Evolutionary conservation across 306 rosid genomes (phyloP).

Genomic region (Gastrolobium bilobum): DNA sequence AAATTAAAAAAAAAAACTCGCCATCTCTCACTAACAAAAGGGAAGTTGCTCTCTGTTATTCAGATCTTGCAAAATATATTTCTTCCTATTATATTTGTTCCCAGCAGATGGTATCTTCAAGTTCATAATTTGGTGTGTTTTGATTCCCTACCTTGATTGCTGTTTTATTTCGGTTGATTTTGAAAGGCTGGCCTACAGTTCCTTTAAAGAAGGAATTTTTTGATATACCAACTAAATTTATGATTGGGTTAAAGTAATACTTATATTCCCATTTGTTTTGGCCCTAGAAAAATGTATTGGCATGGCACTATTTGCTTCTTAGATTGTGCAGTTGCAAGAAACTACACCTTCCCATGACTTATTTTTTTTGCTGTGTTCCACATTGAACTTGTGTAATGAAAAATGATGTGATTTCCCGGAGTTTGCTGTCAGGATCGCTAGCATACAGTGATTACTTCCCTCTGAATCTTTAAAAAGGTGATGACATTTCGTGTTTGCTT

Average conservation of each 20-base stretch:
- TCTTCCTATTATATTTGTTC: slow-evolving; percentile 74
- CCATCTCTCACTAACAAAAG: neutral
- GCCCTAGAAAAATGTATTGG: neutral
- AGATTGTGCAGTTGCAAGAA: slow-evolving; percentile 16
- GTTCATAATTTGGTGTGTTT: slow-evolving; percentile 86
- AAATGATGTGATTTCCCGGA: slow-evolving; percentile 11
- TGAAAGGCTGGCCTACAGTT: slow-evolving; percentile 31
- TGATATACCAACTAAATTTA: slow-evolving; percentile 5
- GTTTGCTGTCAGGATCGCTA: slow-evolving; percentile 14
- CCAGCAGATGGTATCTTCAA: slow-evolving; percentile 98
- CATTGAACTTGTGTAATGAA: slow-evolving; percentile 13
- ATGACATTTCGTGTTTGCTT: neutral
- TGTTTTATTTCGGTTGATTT: slow-evolving; percentile 24
- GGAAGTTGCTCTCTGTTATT: no score
- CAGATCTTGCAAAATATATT: no score
- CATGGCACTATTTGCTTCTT: neutral
- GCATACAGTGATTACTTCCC: slow-evolving; percentile 20
- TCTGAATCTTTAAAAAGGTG: slow-evolving; percentile 8
- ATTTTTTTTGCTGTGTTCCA: neutral
- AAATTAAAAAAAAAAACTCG: neutral
- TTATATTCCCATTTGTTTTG: slow-evolving; percentile 3
- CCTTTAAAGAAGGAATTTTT: slow-evolving; percentile 17
- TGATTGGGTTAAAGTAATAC: neutral
- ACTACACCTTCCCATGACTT: slow-evolving; percentile 30
- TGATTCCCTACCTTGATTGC: slow-evolving; percentile 33